Conservation (phyloP, 768 basidiomycete species). For the Psilocybe subaeruginosa region DNA sequence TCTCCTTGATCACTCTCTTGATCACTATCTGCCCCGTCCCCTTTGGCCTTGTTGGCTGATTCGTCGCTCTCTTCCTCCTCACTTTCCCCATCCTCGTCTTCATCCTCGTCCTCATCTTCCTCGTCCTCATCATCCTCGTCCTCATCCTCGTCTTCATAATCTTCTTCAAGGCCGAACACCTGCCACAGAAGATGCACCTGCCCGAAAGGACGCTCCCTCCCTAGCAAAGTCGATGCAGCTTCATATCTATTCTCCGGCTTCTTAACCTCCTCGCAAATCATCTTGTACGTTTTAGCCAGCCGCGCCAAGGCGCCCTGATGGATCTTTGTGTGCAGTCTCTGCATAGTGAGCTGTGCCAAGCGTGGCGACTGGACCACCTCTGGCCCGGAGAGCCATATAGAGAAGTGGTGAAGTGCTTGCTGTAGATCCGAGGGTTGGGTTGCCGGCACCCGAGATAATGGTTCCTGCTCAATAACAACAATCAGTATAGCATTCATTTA, state of each 20-base stretch:
- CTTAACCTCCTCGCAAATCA: slow-evolving; percentile 77
- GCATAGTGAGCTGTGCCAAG: slow-evolving; percentile 72
- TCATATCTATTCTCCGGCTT: slow-evolving; percentile 84
- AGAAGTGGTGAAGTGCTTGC: slow-evolving; percentile 68
- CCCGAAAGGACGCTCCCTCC: slow-evolving; percentile 84
- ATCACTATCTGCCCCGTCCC: neutral
- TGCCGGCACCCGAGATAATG: slow-evolving; percentile 74
- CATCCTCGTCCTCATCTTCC: slow-evolving; percentile 20
- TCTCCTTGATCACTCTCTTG: neutral
- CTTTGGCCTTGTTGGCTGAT: neutral
- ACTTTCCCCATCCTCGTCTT: slow-evolving; percentile 15
- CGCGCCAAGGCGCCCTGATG: slow-evolving; percentile 77
- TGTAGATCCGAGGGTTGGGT: slow-evolving; percentile 69
- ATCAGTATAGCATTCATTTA: neutral
- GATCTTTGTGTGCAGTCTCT: slow-evolving; percentile 65
- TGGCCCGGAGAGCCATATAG: slow-evolving; percentile 80
- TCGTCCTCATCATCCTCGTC: slow-evolving; percentile 19
- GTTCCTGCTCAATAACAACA: slow-evolving; percentile 42
- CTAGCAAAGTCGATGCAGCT: slow-evolving; percentile 84
- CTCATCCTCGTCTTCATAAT: slow-evolving; percentile 19
- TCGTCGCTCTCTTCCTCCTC: neutral
- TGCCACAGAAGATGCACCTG: slow-evolving; percentile 74
- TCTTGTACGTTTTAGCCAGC: slow-evolving; percentile 69
- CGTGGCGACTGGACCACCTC: slow-evolving; percentile 84
- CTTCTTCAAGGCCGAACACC: slow-evolving; percentile 73